These are phyloP conservation scores for Cordyceps tenuipes DNA, from an alignment of 2,329 filamentous ascomycete genomes.

Conservation along the genomic window DNA sequence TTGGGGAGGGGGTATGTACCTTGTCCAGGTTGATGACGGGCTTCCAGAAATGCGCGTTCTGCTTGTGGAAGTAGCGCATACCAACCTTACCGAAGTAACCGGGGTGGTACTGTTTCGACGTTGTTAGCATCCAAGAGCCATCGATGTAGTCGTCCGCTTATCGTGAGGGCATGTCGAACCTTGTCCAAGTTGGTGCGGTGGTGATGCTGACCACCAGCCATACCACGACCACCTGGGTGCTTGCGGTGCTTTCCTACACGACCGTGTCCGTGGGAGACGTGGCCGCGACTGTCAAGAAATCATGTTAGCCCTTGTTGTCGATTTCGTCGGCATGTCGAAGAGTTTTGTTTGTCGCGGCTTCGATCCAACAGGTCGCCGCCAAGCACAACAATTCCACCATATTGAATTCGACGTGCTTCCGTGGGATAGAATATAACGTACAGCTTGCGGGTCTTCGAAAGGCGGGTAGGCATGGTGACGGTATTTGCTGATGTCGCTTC, in stretches of 20 bases:
- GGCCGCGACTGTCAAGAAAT: conserved; percentile 64
- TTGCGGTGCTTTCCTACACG: conserved; percentile 99
- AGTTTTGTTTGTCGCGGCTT: not conserved
- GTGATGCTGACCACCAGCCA: conserved; percentile 98
- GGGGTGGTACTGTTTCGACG: conserved; percentile 66
- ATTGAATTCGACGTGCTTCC: conserved; percentile 1
- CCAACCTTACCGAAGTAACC: conserved; percentile 99
- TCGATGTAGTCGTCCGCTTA: not conserved
- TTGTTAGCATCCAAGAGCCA: conserved; percentile 21
- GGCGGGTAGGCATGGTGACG: conserved; percentile 64
- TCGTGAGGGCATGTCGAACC: conserved; percentile 50
- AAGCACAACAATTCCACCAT: conserved; percentile 4
- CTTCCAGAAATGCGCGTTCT: conserved; percentile 95
- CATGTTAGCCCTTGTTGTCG: conserved; percentile 19
- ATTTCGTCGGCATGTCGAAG: conserved; percentile 8
- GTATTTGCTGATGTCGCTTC: conserved; percentile 36
- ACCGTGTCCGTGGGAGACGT: conserved; percentile 97
- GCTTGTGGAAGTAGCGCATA: conserved; percentile 96
- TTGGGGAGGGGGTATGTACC: conserved; percentile 40
- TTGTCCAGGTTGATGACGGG: conserved; percentile 98
- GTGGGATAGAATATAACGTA: conserved; percentile 33
- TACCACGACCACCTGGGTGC: conserved; percentile 72
- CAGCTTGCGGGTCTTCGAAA: conserved; percentile 71
- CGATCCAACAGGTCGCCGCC: conserved; percentile 9
- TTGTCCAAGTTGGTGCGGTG: conserved; percentile 55